These are phyloP conservation scores for Paramecium sonneborni DNA, from an alignment of 73 alveolate species.

Conservation along the genomic window DNA sequence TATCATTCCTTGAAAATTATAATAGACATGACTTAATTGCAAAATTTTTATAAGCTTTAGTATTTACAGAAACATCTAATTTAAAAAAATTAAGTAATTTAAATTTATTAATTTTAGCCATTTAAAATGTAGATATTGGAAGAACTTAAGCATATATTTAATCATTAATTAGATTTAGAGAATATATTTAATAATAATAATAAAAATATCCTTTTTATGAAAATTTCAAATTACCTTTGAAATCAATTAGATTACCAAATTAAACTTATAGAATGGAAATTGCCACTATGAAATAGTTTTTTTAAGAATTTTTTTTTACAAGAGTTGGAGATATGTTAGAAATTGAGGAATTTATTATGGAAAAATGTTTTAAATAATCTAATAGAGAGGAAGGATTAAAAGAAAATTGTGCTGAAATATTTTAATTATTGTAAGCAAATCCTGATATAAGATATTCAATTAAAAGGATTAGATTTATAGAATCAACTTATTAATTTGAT, in stretches of 20 bases:
- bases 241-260: not conserved
- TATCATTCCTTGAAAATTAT: slow-evolving; percentile 12
- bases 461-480: not conserved
- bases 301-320: not conserved
- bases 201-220: not conserved
- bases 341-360: not conserved
- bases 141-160: not conserved
- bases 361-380: not conserved
- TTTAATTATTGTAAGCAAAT: not conserved
- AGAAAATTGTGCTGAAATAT: not conserved
- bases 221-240: slow-evolving; percentile 15
- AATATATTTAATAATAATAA: not conserved
- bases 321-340: not conserved
- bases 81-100: not conserved
- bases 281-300: not conserved
- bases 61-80: not conserved
- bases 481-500: not conserved
- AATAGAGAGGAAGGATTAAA: not conserved
- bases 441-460: not conserved
- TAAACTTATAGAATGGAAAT: not conserved
- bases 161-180: not conserved
- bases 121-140: slow-evolving; percentile 10
- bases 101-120: not conserved
- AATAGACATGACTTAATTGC: slow-evolving; percentile 24
- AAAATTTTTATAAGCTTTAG: not conserved